A percentile compares a stretch with the other conserved stretches of the same genome.
Evolutionary conservation across 2,329 filamentous ascomycete species (phyloP).

Genomic region (Aspergillus quadrilineatus): DNA sequence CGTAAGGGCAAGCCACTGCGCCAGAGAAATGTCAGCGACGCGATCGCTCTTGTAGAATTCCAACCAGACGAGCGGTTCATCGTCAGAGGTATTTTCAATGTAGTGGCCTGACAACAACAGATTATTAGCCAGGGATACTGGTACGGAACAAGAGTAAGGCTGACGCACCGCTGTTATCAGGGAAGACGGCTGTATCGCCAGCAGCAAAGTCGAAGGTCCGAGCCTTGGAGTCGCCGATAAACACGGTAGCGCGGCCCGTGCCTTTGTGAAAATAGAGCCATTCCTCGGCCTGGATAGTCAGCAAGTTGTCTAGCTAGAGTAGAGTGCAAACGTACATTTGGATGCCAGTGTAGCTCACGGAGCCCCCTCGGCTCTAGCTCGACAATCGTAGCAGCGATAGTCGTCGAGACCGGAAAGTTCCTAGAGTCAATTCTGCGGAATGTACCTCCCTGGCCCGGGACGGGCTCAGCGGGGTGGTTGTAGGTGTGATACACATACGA

Average conservation of each 20-base stretch:
- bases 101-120: constrained; percentile 53
- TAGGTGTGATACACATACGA: constrained; percentile 64
- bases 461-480: constrained; percentile 55
- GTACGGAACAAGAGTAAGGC: too few species aligned
- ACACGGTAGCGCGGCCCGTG: constrained; percentile 61
- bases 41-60: constrained; percentile 69
- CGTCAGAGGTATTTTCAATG: constrained; percentile 64
- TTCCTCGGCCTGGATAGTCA: constrained; percentile 52
- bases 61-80: constrained; percentile 64
- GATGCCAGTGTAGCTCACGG: constrained; percentile 69
- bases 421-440: constrained; percentile 65
- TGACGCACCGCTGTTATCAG: constrained; percentile 52
- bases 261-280: constrained; percentile 71
- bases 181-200: constrained; percentile 68
- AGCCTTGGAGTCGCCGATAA: constrained; percentile 60
- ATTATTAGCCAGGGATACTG: too few species aligned
- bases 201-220: constrained; percentile 67
- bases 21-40: constrained; percentile 65
- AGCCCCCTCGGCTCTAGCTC: constrained; percentile 63
- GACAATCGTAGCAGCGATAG: constrained; percentile 65
- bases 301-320: not conserved
- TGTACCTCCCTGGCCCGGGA: constrained; percentile 57
- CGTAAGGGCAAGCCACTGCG: constrained; percentile 69
- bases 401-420: constrained; percentile 66
- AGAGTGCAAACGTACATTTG: constrained; percentile 52